phyloP scores from a whole-genome alignment of 768 basidiomycete species.

The Pluteus cervinus region DNA sequence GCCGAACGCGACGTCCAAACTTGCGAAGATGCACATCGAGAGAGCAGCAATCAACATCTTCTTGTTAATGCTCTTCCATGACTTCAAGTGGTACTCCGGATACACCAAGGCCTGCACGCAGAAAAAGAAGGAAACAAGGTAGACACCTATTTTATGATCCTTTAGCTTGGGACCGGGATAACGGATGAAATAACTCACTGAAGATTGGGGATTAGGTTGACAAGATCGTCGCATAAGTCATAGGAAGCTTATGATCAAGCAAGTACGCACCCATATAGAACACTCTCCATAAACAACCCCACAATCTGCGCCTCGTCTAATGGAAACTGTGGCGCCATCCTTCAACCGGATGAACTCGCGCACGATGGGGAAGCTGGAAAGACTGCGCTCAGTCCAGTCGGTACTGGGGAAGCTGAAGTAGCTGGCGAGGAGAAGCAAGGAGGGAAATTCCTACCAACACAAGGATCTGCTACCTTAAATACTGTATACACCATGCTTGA shows the following conservation, averaged over 20 bases:
- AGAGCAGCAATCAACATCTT: conserved; percentile 31
- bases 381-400: no score
- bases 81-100: conserved; percentile 21
- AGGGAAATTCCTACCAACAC: no score
- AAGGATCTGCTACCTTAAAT: no score
- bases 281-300: conserved; percentile 33
- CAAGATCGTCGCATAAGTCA: no score
- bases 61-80: conserved; percentile 18
- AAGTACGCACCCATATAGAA: conserved; percentile 29
- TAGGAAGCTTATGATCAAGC: neutral
- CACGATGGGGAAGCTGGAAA: no score
- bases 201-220: neutral
- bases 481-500: no score
- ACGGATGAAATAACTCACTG: conserved; percentile 1
- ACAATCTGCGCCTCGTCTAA: conserved; percentile 33
- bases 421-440: no score
- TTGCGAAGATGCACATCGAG: conserved; percentile 32
- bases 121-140: conserved; percentile 27
- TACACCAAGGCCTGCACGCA: conserved; percentile 29
- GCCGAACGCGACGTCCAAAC: conserved; percentile 34
- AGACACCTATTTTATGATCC: conserved; percentile 21
- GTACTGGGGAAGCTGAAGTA: no score
- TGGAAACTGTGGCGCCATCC: conserved; percentile 22
- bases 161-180: neutral
- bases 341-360: no score